Evolutionary conservation across 177 flowering plant species (phyloP), one percentile per base, ranked within the genome.

Genomic region (Vitis hybrid): DNA sequence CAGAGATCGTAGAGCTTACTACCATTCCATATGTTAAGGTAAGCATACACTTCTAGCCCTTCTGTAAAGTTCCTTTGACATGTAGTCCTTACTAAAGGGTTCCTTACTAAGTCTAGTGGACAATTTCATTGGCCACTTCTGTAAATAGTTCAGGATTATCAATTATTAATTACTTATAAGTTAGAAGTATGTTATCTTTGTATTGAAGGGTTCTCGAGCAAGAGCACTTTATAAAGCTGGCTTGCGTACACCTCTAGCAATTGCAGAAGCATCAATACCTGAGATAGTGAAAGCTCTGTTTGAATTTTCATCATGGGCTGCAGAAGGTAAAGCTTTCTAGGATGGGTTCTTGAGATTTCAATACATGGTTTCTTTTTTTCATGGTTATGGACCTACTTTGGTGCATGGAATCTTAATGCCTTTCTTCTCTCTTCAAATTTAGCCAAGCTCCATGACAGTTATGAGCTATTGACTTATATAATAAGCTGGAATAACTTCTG

Each of bases 181-280:
- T 26, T 2, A 26, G 29, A 11, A 51, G n/a, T 26, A 45, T 56
- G 1, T 51, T 9, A 18, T 51, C 4, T 65, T 29, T 51, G 10
- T 62, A 76, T 51, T 74, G 14, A 71, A 96, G 98, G 99, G 98
- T 72, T 90, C 99, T 71, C 88, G 99, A 78, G 99, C 99, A 60
- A 89, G 98, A 81, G 93, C 99, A 68, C 92, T 96, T 39, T 96
- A 91, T 76, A 96, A 88, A 75, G 97, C 97, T 74, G 99, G 99
- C 49, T 73, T 96, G 65, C 97, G 99, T 57, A 87, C 97, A 48
- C 90, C 97, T 68, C 82, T 76, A 39, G 91, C 97, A 69, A 88
- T 96, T 75, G 99, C 99, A 62, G 99, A 93, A 81, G 93, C 97
- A 71, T 80, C 97, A 29, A 60, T 88, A 71, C 78, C 87, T 67